Base-by-base conservation (phyloP, 345 rosid species). In the Diplotaxis tenuifolia region DNA sequence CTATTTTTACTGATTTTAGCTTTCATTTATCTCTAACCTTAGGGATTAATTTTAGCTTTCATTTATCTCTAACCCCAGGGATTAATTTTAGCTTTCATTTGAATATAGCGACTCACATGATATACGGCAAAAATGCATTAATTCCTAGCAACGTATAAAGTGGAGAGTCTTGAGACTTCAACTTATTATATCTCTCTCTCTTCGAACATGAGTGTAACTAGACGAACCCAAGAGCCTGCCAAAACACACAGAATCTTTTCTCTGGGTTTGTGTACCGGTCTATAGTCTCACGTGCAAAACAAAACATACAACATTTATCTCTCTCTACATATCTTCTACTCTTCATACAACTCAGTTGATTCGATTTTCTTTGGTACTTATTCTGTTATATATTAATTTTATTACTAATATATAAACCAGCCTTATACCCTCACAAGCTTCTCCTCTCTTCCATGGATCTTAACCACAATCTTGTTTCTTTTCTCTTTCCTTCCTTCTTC, bases 181-280 rank as follows among this genome's bases (percentile, higher is more conserved):
- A 61, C 57, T 20, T 62, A 58, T 38, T 38, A 53, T n/a, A 53
- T n/a, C n/a, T n/a, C 49, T 71, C 76, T 71, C 56, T 77, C 80
- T 7, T 57, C 8, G 56, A 77, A 71, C 72, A 77, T 71, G 80
- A 77, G 50, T 65, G 73, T 77, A 77, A 77, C 80, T 59, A 66
- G 80, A 71, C 80, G 72, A 65, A 77, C 57, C 22, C 58, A 63
- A 71, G 65, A 77, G 80, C 80, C 80, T 77, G 80, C 76, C 61
- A 77, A 71, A 71, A 77, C 72, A 71, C 67, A 71, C 77, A 77
- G 77, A 77, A 77, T 77, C 80, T 77, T 76, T 77, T 71, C 68
- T 60, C 61, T 66, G 77, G 58, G 68, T 77, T 65, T 66, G 80
- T 72, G 80, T 59, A 77, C 80, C 77, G 80, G 56, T 77, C 77